These are phyloP conservation scores for Ramichloridium luteum DNA, from an alignment of 2,329 filamentous ascomycete species.

Conservation along the genomic window DNA sequence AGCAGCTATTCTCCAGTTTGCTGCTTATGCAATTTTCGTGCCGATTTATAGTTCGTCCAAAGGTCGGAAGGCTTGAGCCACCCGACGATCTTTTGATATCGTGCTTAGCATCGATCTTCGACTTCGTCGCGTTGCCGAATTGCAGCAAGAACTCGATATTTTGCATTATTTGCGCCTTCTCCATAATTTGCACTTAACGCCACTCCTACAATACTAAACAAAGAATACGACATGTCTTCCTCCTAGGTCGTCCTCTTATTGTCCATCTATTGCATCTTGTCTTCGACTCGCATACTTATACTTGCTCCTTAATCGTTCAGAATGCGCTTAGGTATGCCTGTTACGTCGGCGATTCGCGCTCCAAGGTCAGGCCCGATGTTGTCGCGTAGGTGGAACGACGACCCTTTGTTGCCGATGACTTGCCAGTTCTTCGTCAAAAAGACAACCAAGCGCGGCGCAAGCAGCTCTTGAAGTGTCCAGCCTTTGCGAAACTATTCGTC, in stretches of 20 bases:
- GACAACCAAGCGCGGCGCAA: constrained; percentile 11
- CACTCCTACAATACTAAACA: constrained; percentile 9
- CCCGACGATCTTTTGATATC: constrained; percentile 7
- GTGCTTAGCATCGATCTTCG: constrained; percentile 6
- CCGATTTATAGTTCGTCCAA: constrained; percentile 10
- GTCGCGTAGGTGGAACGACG: constrained; percentile 1
- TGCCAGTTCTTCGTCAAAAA: constrained; percentile 14
- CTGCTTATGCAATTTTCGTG: constrained; percentile 6
- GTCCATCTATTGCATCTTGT: constrained; percentile 10
- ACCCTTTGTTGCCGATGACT: constrained; percentile 15
- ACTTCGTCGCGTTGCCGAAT: constrained; percentile 5
- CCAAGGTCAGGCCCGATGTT: constrained; percentile 1
- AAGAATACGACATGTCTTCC: constrained; percentile 11
- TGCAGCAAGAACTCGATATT: constrained; percentile 3
- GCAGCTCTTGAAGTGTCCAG: constrained; percentile 17
- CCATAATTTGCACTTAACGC: constrained; percentile 3
- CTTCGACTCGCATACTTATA: constrained; percentile 1
- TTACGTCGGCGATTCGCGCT: constrained; percentile 4
- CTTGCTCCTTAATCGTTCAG: constrained; percentile 7
- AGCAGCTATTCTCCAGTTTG: constrained; percentile 12
- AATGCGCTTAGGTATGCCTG: constrained; percentile 6
- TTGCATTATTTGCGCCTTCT: background rate
- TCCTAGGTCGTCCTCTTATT: constrained; percentile 5
- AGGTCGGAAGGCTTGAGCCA: constrained; percentile 16
- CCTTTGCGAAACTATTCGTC: constrained; percentile 16